Percentiles rank a stretch among this genome's conserved stretches.
Evolutionary conservation across 139 green algal genomes (phyloP).

Genomic region (Spirogloea muscicola): DNA sequence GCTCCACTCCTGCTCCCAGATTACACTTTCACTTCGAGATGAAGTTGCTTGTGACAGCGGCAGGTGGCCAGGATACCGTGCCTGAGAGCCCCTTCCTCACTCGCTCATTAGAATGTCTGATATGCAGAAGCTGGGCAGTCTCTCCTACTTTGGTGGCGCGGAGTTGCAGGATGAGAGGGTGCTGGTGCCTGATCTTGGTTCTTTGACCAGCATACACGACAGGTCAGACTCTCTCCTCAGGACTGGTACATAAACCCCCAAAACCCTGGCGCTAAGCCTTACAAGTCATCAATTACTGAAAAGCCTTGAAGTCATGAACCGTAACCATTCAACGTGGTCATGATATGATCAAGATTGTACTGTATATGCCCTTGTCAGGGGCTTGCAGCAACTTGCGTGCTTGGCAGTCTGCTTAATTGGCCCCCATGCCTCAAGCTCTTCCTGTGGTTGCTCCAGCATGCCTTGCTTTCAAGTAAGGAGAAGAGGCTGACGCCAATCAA

Average conservation of each 20-base stretch:
- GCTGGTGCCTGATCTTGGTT: conserved; percentile 35
- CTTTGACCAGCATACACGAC: conserved; percentile 38
- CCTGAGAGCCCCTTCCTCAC: neutral
- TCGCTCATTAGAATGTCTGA: too few species aligned
- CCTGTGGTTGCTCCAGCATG: too few species aligned
- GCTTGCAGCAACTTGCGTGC: neutral
- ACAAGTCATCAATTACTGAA: neutral
- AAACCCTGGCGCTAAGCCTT: neutral
- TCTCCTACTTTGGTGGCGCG: conserved; percentile 39
- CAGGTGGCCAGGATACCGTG: neutral
- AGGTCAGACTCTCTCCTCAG: neutral
- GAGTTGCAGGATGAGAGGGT: conserved; percentile 29
- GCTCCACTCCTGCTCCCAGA: too few species aligned
- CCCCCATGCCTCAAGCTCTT: too few species aligned
- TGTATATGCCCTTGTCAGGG: neutral
- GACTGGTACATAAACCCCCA: neutral
- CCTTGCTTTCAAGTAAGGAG: too few species aligned
- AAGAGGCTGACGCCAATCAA: too few species aligned
- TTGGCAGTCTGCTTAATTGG: neutral
- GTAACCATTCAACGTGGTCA: neutral
- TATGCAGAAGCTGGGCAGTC: conserved; percentile 23
- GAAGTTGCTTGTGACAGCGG: neutral
- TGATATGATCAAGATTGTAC: neutral
- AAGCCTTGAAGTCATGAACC: neutral
- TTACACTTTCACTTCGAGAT: too few species aligned